Evolutionary conservation across 2,329 filamentous ascomycete genomes (phyloP), one percentile per base, ranked within the genome.

Genomic region (Amphichorda felina): DNA sequence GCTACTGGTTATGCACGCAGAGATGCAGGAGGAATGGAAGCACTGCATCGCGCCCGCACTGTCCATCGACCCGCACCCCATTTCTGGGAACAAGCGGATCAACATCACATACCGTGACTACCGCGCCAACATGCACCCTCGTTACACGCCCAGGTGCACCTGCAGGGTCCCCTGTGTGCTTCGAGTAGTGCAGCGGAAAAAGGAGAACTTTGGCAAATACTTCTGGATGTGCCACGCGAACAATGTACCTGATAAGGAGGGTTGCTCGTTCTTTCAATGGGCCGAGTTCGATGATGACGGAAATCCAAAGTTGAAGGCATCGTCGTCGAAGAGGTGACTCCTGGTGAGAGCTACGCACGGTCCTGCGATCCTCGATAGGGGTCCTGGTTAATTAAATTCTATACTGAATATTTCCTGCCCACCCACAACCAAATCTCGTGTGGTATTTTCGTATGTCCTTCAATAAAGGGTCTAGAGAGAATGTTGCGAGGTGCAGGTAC

Each of bases 1-100:
- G 1, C 70, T 96, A 0, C 68, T 98, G 0, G 68, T 96, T 8
- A 96, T 98, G 91, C 88, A 96, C 50, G 88, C 89, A 1, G 86
- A 94, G 52, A 96, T 94, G 85, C 89, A 96, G 51, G 89, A 96
- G 51, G 80, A 83, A 51, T 96, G 87, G 87, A 96, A 95, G 55
- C 91, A 98, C 55, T 73, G 75, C 44, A 82, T 98, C 30, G 68
- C 77, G 0, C 82, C 87, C 0, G 79, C 82, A 0, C 66, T 70
- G 33, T 75, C 79, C 4, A 82, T 96, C 39, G 81, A 87, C 41
- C 85, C 86, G 1, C 91, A 98, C 54, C 85, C 88, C 0, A 54
- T 94, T 2, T 72, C 88, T 0, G 81, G 80, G 1, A 87, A 78
- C 46, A 79, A 75, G 43, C 72, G 91, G 28, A 88, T 98, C 47